These are phyloP conservation scores for Backusella morwellensis DNA, from an alignment of 192 early-diverging fungal species.

Conservation along the genomic window DNA sequence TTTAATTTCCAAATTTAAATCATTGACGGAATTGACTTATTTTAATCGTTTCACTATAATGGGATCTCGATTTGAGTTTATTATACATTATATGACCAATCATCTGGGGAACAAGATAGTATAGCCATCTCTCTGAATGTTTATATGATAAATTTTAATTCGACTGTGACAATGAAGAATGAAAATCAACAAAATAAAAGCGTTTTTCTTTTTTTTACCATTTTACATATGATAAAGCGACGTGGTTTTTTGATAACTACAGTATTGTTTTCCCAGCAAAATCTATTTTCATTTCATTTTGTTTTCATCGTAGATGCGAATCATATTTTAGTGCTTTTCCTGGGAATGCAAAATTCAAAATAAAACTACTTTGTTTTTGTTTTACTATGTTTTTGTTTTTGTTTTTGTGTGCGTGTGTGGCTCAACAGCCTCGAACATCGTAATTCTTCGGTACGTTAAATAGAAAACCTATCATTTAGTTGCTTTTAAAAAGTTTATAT, in stretches of 20 bases:
- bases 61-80: neutral
- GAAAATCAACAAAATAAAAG: neutral
- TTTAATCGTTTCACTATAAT: neutral
- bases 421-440: neutral
- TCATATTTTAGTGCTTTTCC: neutral
- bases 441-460: neutral
- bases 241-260: neutral
- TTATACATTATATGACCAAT: neutral
- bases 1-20: neutral
- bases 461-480: neutral
- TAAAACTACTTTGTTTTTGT: neutral
- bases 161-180: neutral
- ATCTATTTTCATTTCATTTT: neutral
- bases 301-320: neutral
- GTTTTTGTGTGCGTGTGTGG: neutral
- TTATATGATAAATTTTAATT: neutral
- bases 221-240: neutral
- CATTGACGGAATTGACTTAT: neutral
- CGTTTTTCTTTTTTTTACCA: neutral
- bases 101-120: neutral
- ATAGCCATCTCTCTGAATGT: neutral
- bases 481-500: neutral
- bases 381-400: neutral
- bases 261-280: neutral
- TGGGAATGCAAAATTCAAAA: conserved; percentile 3